A percentile compares a stretch with the other conserved stretches of the same genome.
Evolutionary conservation across 352 stramenopile genomes (phyloP).

Genomic region (Phytopythium chamaehyphon): DNA sequence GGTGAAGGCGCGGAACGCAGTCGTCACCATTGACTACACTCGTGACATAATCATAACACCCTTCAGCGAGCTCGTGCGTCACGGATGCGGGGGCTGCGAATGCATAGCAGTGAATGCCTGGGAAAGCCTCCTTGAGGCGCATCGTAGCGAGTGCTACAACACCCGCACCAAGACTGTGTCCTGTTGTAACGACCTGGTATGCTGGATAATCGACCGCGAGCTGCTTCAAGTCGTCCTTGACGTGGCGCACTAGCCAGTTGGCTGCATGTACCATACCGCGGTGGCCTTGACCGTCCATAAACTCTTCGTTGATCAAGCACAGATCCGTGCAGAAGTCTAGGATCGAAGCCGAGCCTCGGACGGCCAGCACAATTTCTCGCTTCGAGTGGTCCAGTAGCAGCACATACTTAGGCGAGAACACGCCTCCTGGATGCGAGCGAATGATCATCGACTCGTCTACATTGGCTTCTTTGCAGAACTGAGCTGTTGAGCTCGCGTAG

Average conservation of each 20-base stretch:
- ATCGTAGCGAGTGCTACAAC: conserved; percentile 67
- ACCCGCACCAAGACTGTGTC: conserved; percentile 68
- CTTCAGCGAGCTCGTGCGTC: conserved; percentile 48
- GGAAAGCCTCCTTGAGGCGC: conserved; percentile 35
- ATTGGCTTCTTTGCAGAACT: conserved; percentile 55
- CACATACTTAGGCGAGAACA: conserved; percentile 77
- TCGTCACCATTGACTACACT: conserved; percentile 78
- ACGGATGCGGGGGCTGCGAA: conserved; percentile 76
- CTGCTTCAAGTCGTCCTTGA: conserved; percentile 42
- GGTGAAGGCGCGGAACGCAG: conserved; percentile 74
- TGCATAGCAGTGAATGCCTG: conserved; percentile 49
- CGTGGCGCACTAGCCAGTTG: conserved; percentile 58
- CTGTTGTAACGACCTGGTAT: conserved; percentile 57
- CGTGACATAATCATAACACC: conserved; percentile 57
- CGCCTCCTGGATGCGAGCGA: conserved; percentile 47
- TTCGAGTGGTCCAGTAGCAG: conserved; percentile 54
- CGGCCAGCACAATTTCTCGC: conserved; percentile 51
- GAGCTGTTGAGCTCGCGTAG: conserved; percentile 50
- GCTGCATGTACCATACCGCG: conserved; percentile 79
- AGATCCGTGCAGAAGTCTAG: conserved; percentile 83
- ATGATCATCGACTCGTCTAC: conserved; percentile 39
- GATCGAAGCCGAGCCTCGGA: conserved; percentile 68
- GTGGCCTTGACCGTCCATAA: conserved; percentile 62
- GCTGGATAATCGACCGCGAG: conserved; percentile 38
- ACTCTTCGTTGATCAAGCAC: conserved; percentile 74